Conservation (phyloP, 2,329 filamentous ascomycete genomes). For the Phymatotrichopsis omnivora region DNA sequence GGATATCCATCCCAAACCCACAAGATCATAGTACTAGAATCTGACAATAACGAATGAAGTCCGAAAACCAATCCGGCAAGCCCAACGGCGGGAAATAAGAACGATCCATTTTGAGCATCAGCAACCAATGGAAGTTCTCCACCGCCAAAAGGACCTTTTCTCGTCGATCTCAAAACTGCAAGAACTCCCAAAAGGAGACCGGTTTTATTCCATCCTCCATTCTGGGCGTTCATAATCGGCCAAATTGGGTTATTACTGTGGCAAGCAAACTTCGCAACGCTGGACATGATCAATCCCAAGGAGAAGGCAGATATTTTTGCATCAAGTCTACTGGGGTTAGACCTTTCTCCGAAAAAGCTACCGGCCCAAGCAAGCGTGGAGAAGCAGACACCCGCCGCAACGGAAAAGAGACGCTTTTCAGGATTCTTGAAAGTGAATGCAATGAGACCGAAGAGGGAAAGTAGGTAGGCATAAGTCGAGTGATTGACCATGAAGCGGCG, state of each 20-base stretch:
- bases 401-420: conserved; percentile 63
- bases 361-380: conserved; percentile 76
- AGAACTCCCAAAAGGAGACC: conserved; percentile 67
- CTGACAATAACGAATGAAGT: conserved; percentile 84
- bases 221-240: conserved; percentile 82
- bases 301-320: conserved; percentile 69
- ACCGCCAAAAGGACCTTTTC: conserved; percentile 47
- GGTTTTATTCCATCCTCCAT: conserved; percentile 84
- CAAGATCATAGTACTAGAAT: conserved; percentile 96
- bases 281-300: conserved; percentile 73
- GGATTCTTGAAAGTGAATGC: conserved; percentile 69
- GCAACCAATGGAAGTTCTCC: conserved; percentile 43
- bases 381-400: conserved; percentile 71
- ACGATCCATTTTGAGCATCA: conserved; percentile 55
- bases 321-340: conserved; percentile 66
- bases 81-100: conserved; percentile 62
- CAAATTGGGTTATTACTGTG: conserved; percentile 94
- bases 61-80: conserved; percentile 78
- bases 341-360: conserved; percentile 67
- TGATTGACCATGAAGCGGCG: conserved; percentile 59
- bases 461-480: conserved; percentile 59
- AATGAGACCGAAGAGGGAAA: conserved; percentile 67
- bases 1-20: conserved; percentile 98
- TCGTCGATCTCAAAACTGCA: conserved; percentile 65
- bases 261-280: conserved; percentile 83